phyloP scores from a whole-genome alignment of 2,329 filamentous ascomycete species.

The Boeremia lycopersici region DNA sequence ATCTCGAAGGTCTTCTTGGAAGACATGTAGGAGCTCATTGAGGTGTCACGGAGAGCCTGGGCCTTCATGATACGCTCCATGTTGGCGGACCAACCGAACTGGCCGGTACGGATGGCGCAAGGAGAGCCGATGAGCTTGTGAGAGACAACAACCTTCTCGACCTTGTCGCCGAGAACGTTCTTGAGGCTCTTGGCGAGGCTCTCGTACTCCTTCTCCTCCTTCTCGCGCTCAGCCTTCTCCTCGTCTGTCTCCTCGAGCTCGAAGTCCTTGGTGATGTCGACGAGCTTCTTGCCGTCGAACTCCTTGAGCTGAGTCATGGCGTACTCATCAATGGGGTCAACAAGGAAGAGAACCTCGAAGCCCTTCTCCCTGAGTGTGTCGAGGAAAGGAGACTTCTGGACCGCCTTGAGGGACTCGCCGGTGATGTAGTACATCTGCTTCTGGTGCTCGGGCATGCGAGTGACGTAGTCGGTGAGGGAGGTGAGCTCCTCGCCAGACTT shows the following conservation, averaged over 20 bases:
- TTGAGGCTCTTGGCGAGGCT: conserved; percentile 93
- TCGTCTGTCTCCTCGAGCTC: conserved; percentile 99
- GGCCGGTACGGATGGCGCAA: conserved; percentile 98
- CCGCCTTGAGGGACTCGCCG: conserved; percentile 98
- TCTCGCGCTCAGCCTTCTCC: conserved; percentile 95
- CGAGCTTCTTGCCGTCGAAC: conserved; percentile 99
- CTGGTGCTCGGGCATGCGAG: conserved; percentile 99
- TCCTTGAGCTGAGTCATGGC: conserved; percentile 99
- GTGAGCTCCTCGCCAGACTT: conserved; percentile 97
- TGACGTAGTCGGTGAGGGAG: conserved; percentile 95
- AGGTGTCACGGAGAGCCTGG: conserved; percentile 98
- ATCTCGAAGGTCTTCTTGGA: conserved; percentile 99
- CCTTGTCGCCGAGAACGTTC: conserved; percentile 99
- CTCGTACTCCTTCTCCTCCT: conserved; percentile 98
- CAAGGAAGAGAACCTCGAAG: conserved; percentile 99
- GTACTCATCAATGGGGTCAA: conserved; percentile 99
- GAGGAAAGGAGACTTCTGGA: conserved; percentile 97
- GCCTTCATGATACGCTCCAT: conserved; percentile 99
- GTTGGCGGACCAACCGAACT: conserved; percentile 99
- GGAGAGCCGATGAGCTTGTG: conserved; percentile 95
- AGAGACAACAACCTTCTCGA: conserved; percentile 99
- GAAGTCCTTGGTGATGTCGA: conserved; percentile 99
- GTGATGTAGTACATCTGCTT: conserved; percentile 99
- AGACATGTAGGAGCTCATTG: conserved; percentile 99
- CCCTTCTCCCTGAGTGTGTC: conserved; percentile 98